Evolutionary conservation across 108 stramenopile genomes (phyloP).

Genomic region (Bacterosira constricta): DNA sequence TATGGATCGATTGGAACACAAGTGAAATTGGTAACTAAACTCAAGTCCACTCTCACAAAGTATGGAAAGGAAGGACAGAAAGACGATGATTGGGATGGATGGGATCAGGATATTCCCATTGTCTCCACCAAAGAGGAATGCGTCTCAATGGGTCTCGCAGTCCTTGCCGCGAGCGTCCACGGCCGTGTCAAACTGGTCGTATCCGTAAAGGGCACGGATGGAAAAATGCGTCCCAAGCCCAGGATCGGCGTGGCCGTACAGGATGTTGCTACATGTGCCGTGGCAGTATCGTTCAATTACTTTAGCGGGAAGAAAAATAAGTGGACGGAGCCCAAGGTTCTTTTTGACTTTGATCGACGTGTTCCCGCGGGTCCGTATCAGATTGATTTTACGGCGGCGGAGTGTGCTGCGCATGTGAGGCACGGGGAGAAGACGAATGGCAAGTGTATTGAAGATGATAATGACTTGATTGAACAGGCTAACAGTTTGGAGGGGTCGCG

Average conservation of each 20-base stretch:
- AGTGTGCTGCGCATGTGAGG: conserved; percentile 66
- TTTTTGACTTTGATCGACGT: conserved; percentile 91
- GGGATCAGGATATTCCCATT: conserved; percentile 64
- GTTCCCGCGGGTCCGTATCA: conserved; percentile 87
- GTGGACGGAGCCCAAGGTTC: conserved; percentile 75
- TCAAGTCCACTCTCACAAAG: conserved; percentile 43
- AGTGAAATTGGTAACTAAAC: conserved; percentile 30
- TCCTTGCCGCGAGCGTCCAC: conserved; percentile 79
- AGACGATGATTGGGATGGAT: conserved; percentile 62
- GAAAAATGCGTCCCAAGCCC: conserved; percentile 58
- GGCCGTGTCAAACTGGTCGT: conserved; percentile 61
- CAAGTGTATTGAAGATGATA: conserved; percentile 30
- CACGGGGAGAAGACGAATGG: conserved; percentile 23
- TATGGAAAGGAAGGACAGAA: conserved; percentile 30
- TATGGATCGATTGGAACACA: conserved; percentile 70
- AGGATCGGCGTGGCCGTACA: conserved; percentile 63
- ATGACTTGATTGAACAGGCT: conserved; percentile 60
- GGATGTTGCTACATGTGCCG: conserved; percentile 77
- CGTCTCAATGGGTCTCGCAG: conserved; percentile 69
- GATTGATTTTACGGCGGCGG: conserved; percentile 77
- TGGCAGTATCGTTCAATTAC: conserved; percentile 76
- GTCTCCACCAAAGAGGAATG: conserved; percentile 62
- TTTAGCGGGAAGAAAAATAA: conserved; percentile 57
- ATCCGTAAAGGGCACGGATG: conserved; percentile 49
- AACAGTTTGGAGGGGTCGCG: conserved; percentile 64